Base-by-base conservation (phyloP, 768 basidiomycete genomes). In the Boletus sp. region DNA sequence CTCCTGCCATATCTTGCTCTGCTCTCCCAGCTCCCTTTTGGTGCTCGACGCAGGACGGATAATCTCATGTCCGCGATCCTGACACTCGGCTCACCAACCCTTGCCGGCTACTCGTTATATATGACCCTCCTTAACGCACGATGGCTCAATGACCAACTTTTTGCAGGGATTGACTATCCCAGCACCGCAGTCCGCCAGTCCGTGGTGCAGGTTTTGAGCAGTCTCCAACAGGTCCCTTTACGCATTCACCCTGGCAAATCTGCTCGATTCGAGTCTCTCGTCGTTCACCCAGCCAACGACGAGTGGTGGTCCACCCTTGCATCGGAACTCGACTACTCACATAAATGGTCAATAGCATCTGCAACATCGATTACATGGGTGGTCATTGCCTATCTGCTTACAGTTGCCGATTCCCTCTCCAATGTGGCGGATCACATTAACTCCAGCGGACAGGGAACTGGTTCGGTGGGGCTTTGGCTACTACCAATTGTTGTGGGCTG, bases 11-110 rank as follows among this genome's bases (percentile, higher is more conserved):
- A 44, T 44, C 42, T 44, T 44, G 42, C 20, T 0, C 59, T 80
- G n/a, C 64, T 79, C n/a, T 77, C 78, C 0, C 78, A 78, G 51
- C 71, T 81, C 9, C 79, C 78, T 0, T 81, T 78, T 33, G 77
- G 77, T 2, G 69, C 74, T 35, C 67, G 61, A 24, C 71, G 74
- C 50, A 71, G 65, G n/a, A 59, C 73, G 18, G 76, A 77, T 32
- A 77, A 79, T 51, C 61, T 78, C 5, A 44, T 44, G 24, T 44
- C 42, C n/a, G 24, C 11, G 18, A 11, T 44, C 24, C 8, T 44
- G 18, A 73, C 76, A 1, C 59, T 80, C 33, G 79, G 79, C 2
- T 77, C 76, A 0, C 79, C 79, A 0, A 64, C 66, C 5, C 71
- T 80, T 5, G 77, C 78, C 2, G 74, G 73, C 6, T 80, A 78